A percentile compares a stretch with the other conserved stretches of the same genome.
Conservation (phyloP, 345 rosid species). For the Anastatica hierochuntica region DNA sequence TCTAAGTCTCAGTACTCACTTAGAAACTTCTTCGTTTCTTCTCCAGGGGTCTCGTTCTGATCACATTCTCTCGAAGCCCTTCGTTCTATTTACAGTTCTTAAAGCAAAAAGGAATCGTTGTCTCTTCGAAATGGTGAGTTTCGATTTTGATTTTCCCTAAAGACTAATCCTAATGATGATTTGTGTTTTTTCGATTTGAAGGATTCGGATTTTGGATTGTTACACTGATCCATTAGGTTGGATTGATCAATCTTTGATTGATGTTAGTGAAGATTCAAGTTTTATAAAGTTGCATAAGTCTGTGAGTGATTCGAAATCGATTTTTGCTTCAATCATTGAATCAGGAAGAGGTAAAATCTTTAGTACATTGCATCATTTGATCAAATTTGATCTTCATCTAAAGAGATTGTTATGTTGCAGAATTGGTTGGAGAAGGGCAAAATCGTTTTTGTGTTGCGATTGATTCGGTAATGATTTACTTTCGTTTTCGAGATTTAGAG, state of each 20-base stretch:
- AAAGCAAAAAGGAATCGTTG: slow-evolving; percentile 43
- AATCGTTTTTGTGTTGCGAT: slow-evolving; percentile 61
- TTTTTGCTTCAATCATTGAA: slow-evolving; percentile 51
- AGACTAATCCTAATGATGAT: too few relatives aligned
- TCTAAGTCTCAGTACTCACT: too few relatives aligned
- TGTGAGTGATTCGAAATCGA: slow-evolving; percentile 51
- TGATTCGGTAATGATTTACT: slow-evolving; percentile 56
- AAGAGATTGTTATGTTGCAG: slow-evolving; percentile 29
- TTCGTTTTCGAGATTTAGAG: not conserved
- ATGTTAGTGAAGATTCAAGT: slow-evolving; percentile 25
- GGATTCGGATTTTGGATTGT: slow-evolving; percentile 83
- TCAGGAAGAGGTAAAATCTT: slow-evolving; percentile 49
- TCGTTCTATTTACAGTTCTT: slow-evolving; percentile 48
- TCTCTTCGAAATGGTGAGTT: slow-evolving; percentile 50
- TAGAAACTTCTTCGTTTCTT: not conserved
- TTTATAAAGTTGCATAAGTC: slow-evolving; percentile 28
- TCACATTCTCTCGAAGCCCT: slow-evolving; percentile 57
- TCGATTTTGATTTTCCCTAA: not conserved
- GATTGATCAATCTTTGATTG: slow-evolving; percentile 32
- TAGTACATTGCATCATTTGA: not conserved
- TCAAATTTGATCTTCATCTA: not conserved
- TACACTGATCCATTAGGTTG: slow-evolving; percentile 81
- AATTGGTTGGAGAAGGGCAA: slow-evolving; percentile 50
- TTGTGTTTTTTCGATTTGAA: slow-evolving; percentile 19
- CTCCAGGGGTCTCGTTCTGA: slow-evolving; percentile 59